phyloP scores from a whole-genome alignment of 2,329 filamentous ascomycete genomes.

The Mycosphaerelloides madeirae region DNA sequence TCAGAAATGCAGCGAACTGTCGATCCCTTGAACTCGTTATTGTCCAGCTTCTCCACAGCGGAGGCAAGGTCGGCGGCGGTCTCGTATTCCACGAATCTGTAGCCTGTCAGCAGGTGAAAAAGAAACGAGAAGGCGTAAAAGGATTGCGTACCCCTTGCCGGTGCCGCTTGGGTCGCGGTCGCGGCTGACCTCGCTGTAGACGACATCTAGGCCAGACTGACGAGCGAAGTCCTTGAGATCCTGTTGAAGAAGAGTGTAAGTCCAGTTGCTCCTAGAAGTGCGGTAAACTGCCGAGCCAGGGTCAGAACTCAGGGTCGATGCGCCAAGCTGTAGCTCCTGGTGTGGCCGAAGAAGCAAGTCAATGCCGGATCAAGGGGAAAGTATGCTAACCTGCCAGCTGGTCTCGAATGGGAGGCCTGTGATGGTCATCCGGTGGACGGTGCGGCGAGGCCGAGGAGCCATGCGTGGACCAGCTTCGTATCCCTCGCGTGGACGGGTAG shows the following conservation, averaged over 20 bases:
- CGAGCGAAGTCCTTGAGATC: constrained; percentile 99
- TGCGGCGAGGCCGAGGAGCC: constrained; percentile 81
- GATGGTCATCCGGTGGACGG: constrained; percentile 94
- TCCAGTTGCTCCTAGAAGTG: constrained; percentile 10
- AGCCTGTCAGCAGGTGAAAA: background rate
- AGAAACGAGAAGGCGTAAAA: background rate
- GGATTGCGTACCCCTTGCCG: constrained; percentile 61
- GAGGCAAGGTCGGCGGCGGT: constrained; percentile 82
- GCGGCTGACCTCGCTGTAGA: constrained; percentile 93
- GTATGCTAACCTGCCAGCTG: constrained; percentile 95
- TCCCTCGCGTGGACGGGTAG: constrained; percentile 60
- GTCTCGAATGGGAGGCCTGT: constrained; percentile 95
- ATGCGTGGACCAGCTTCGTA: constrained; percentile 60
- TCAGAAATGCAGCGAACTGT: constrained; percentile 82
- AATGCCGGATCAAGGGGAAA: background rate
- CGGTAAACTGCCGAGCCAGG: constrained; percentile 20
- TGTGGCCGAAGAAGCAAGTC: background rate
- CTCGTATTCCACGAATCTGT: constrained; percentile 87
- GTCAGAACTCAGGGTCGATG: background rate
- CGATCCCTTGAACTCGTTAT: constrained; percentile 85
- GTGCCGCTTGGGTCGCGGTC: constrained; percentile 66
- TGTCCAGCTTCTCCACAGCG: constrained; percentile 92
- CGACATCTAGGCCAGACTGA: constrained; percentile 92
- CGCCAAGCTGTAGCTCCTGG: no score
- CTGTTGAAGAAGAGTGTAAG: constrained; percentile 54